phyloP scores from a whole-genome alignment of 148 eudicot genomes.

The Arctostaphylos glauca region DNA sequence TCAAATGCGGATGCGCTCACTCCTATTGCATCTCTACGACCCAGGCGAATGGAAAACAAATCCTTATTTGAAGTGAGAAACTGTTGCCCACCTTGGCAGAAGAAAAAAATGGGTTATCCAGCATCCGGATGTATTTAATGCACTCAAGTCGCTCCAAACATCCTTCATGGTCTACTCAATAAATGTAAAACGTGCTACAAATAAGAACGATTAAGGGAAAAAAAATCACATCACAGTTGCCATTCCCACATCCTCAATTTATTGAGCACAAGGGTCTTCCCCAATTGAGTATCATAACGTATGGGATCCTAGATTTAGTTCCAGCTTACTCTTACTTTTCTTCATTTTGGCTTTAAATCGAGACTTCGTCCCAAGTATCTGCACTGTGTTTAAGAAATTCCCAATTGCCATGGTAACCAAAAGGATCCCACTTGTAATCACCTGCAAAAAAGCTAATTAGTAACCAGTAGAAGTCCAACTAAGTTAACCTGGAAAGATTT shows the following conservation, averaged over 20 bases:
- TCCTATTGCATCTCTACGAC: too few relatives aligned
- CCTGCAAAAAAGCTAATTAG: constrained; percentile 31
- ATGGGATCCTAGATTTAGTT: constrained; percentile 18
- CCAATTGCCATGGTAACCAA: constrained; percentile 57
- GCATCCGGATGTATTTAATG: not conserved
- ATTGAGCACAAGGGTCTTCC: not conserved
- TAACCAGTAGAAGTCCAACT: not conserved
- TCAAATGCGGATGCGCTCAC: too few relatives aligned
- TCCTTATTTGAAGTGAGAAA: too few relatives aligned
- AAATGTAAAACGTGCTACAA: not conserved
- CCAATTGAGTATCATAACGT: constrained; percentile 12
- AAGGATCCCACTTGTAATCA: constrained; percentile 51
- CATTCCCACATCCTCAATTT: not conserved
- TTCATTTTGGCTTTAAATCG: constrained; percentile 48
- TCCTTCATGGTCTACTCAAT: not conserved
- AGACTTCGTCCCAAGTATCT: constrained; percentile 39
- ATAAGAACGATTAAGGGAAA: not conserved
- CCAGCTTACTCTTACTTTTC: constrained; percentile 37
- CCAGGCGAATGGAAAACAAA: too few relatives aligned
- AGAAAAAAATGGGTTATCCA: too few relatives aligned
- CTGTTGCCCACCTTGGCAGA: too few relatives aligned
- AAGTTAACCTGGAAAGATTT: not conserved
- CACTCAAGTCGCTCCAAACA: not conserved
- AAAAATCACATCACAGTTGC: not conserved
- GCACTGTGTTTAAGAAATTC: constrained; percentile 45